These are phyloP conservation scores for Blastobotrys arbuscula DNA, from an alignment of 1,139 yeast genomes.

Conservation along the genomic window DNA sequence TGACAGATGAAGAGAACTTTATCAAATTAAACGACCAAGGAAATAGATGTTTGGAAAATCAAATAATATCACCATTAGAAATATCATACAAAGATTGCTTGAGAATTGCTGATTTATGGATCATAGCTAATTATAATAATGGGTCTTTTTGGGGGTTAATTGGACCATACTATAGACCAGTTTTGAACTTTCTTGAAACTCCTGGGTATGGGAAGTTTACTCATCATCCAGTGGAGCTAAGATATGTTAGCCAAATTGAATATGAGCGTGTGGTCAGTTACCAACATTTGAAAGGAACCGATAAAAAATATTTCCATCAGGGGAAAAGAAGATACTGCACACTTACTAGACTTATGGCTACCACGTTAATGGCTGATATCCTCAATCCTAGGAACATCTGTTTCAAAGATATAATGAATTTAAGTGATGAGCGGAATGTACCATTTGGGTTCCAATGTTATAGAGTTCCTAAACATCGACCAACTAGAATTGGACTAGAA, in stretches of 20 bases:
- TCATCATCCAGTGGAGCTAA: background rate
- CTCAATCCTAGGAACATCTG: background rate
- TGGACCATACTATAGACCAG: background rate
- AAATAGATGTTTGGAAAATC: background rate
- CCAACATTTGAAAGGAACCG: too few relatives aligned
- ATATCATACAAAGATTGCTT: background rate
- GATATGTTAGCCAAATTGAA: background rate
- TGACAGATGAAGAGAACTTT: background rate
- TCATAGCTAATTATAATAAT: background rate
- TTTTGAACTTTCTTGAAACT: background rate
- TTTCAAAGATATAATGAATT: background rate
- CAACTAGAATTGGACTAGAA: too few relatives aligned
- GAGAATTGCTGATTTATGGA: background rate
- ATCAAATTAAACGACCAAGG: background rate
- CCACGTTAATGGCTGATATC: background rate
- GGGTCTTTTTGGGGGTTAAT: constrained; percentile 1
- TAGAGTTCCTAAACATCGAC: background rate
- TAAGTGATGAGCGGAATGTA: background rate
- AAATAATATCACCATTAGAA: background rate
- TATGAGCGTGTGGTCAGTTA: background rate
- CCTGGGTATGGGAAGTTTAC: background rate
- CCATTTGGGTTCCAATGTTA: constrained; percentile 4
- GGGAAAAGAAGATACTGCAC: background rate
- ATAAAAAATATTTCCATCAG: background rate
- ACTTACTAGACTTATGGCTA: background rate